phyloP scores from a whole-genome alignment of 2,329 filamentous ascomycete species.

The Sphaerulina vaccinii region DNA sequence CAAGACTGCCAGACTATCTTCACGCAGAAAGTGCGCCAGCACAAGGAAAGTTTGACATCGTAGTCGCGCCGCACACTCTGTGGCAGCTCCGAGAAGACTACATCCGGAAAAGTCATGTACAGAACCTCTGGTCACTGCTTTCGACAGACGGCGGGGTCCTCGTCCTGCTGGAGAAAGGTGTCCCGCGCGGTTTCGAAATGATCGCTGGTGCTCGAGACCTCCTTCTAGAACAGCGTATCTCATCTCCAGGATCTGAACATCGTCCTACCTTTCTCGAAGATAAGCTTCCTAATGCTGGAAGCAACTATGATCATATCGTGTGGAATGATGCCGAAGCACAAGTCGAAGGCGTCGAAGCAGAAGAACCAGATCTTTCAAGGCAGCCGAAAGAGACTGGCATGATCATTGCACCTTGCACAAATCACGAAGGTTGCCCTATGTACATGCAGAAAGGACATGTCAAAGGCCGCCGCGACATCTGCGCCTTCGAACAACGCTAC shows the following conservation, averaged over 20 bases:
- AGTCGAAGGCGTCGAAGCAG: background rate
- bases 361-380: slow-evolving; percentile 16
- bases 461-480: slow-evolving; percentile 80
- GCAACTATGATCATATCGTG: slow-evolving; percentile 13
- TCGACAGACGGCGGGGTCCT: slow-evolving; percentile 82
- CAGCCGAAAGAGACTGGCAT: slow-evolving; percentile 57
- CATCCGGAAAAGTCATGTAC: slow-evolving; percentile 72
- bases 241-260: slow-evolving; percentile 51
- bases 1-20: slow-evolving; percentile 83
- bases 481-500: slow-evolving; percentile 86
- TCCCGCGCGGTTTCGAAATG: slow-evolving; percentile 88
- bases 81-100: slow-evolving; percentile 74
- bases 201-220: slow-evolving; percentile 80
- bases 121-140: slow-evolving; percentile 86
- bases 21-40: slow-evolving; percentile 54
- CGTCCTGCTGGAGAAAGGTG: slow-evolving; percentile 84
- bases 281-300: slow-evolving; percentile 36
- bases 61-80: slow-evolving; percentile 83
- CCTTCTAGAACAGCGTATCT: slow-evolving; percentile 72
- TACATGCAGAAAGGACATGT: slow-evolving; percentile 68
- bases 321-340: slow-evolving; percentile 19
- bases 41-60: slow-evolving; percentile 72
- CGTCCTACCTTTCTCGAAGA: slow-evolving; percentile 19
- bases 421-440: slow-evolving; percentile 85
- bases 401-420: slow-evolving; percentile 73